Conservation (phyloP, 2,329 filamentous ascomycete genomes). For the Ascochyta clinopodiicola region DNA sequence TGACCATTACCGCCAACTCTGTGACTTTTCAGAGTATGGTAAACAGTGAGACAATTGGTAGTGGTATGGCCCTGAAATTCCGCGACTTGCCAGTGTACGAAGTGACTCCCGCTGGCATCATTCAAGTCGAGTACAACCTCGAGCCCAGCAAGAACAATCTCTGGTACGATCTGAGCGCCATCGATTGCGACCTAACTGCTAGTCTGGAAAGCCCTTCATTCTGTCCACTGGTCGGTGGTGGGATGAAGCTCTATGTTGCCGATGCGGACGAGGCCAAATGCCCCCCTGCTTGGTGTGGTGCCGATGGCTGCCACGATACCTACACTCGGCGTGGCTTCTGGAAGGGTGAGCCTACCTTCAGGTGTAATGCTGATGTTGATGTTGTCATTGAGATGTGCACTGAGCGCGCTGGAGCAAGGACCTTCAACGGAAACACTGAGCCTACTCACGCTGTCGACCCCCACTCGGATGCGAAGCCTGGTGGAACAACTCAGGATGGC, state of each 20-base stretch:
- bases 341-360: slow-evolving; percentile 26
- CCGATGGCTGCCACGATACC: slow-evolving; percentile 15
- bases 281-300: slow-evolving; percentile 17
- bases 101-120: slow-evolving; percentile 25
- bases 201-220: slow-evolving; percentile 19
- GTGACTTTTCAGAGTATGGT: slow-evolving; percentile 19
- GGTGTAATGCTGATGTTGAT: slow-evolving; percentile 26
- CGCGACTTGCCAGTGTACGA: slow-evolving; percentile 28
- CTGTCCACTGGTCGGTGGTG: slow-evolving; percentile 32
- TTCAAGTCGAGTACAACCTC: slow-evolving; percentile 33
- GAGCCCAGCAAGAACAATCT: slow-evolving; percentile 10
- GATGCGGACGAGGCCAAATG: slow-evolving; percentile 4
- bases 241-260: slow-evolving; percentile 24
- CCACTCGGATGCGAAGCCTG: neutral
- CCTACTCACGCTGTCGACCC: neutral
- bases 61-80: slow-evolving; percentile 31
- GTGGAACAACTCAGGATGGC: slow-evolving; percentile 1
- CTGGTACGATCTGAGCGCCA: slow-evolving; percentile 33
- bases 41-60: slow-evolving; percentile 7
- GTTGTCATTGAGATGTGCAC: slow-evolving; percentile 30
- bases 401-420: slow-evolving; percentile 15
- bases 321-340: slow-evolving; percentile 25
- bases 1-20: slow-evolving; percentile 15
- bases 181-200: slow-evolving; percentile 22
- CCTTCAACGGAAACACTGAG: slow-evolving; percentile 1